phyloP scores from a whole-genome alignment of 768 basidiomycete genomes.

The Russula abietina region DNA sequence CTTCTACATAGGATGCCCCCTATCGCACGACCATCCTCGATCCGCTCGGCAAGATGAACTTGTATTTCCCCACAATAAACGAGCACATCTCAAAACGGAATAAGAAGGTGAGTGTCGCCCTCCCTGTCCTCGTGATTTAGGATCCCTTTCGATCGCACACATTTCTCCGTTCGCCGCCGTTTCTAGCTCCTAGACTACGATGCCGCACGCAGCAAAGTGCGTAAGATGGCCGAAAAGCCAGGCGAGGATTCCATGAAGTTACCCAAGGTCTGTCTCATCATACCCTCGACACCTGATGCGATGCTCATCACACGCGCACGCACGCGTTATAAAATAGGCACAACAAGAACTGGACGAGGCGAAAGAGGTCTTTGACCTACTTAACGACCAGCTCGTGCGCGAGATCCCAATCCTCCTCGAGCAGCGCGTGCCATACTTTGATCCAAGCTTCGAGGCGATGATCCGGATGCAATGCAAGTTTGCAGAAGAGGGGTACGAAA shows the following conservation, averaged over 20 bases:
- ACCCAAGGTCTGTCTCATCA: conserved; percentile 53
- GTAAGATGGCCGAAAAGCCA: conserved; percentile 87
- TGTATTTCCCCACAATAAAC: conserved; percentile 90
- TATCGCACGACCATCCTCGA: conserved; percentile 94
- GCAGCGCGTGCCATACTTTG: conserved; percentile 94
- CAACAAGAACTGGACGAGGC: conserved; percentile 96
- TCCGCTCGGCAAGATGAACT: conserved; percentile 93
- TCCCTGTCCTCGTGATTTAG: not conserved
- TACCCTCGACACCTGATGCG: not conserved
- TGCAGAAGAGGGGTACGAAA: conserved; percentile 97
- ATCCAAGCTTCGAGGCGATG: conserved; percentile 99
- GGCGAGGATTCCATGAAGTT: conserved; percentile 89
- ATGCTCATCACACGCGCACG: not conserved
- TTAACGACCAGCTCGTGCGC: conserved; percentile 86
- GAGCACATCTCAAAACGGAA: conserved; percentile 91
- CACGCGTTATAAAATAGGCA: conserved; percentile 43
- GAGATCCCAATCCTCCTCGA: conserved; percentile 92
- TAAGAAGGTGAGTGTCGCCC: conserved; percentile 69
- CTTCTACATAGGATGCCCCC: conserved; percentile 72
- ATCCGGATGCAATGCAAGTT: conserved; percentile 96
- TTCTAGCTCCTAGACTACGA: conserved; percentile 90
- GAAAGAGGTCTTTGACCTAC: conserved; percentile 86
- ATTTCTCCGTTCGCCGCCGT: not conserved
- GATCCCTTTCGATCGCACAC: conserved; percentile 19
- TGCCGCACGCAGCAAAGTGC: conserved; percentile 80